Evolutionary conservation across 2,329 filamentous ascomycete genomes (phyloP).

Genomic region (Corynespora cassiicola): DNA sequence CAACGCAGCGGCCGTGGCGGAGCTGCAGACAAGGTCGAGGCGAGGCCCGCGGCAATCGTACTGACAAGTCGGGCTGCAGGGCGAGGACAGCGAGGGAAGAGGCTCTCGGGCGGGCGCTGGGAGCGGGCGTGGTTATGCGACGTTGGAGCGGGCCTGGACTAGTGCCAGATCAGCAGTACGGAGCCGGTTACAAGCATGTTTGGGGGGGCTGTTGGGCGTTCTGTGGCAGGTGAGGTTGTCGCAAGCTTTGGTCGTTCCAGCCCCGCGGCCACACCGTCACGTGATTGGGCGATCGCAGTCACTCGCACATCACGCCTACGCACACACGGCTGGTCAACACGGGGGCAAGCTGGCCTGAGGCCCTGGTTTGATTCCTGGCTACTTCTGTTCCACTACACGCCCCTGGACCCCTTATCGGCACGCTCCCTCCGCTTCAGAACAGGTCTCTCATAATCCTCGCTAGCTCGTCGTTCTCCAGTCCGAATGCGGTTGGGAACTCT

Average conservation of each 20-base stretch:
- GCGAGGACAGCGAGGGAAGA: slow-evolving; percentile 16
- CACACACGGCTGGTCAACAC: too few relatives aligned
- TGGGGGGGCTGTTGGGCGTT: slow-evolving; percentile 10
- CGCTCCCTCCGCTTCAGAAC: slow-evolving; percentile 51
- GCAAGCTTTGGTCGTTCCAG: slow-evolving; percentile 13
- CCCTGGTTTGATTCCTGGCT: too few relatives aligned
- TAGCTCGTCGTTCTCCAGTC: slow-evolving; percentile 66
- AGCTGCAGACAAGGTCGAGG: slow-evolving; percentile 10
- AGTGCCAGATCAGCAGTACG: slow-evolving; percentile 5
- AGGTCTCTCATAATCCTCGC: slow-evolving; percentile 65
- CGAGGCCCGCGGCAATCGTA: slow-evolving; percentile 15
- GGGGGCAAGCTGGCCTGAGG: too few relatives aligned
- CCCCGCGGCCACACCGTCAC: slow-evolving; percentile 18
- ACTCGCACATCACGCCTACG: too few relatives aligned
- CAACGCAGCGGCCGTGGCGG: too few relatives aligned
- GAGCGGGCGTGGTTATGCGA: slow-evolving; percentile 1
- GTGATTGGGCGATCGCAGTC: slow-evolving; percentile 7
- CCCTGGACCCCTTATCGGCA: too few relatives aligned
- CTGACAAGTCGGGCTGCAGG: too few relatives aligned
- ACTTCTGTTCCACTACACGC: too few relatives aligned
- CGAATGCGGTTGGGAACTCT: slow-evolving; percentile 54
- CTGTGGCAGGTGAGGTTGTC: slow-evolving; percentile 18
- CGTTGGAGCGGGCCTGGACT: background rate
- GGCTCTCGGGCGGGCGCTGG: slow-evolving; percentile 7
- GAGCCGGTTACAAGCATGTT: slow-evolving; percentile 9